These are phyloP conservation scores for Tagetes patula DNA, from an alignment of 129 eudicot species.

Conservation along the genomic window DNA sequence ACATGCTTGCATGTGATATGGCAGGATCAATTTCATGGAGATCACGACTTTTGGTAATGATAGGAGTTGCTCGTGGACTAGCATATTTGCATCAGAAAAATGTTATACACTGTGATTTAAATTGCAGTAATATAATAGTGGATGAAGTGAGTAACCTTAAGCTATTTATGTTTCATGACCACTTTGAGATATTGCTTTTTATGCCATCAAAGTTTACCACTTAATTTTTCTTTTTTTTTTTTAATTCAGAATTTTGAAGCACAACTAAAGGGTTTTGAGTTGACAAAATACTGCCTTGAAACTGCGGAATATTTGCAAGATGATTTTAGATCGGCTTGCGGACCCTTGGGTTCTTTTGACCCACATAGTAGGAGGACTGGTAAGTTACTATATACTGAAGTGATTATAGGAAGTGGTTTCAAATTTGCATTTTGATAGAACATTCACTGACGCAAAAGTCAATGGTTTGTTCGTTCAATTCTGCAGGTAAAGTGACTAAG, in stretches of 20 bases:
- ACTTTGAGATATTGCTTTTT: neutral
- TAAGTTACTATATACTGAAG: too few species aligned
- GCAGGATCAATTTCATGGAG: slow-evolving; percentile 23
- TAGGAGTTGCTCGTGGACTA: slow-evolving; percentile 31
- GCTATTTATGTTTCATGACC: neutral
- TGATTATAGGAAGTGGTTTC: too few species aligned
- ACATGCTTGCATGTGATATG: neutral
- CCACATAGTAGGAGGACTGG: neutral
- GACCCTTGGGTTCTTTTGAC: neutral
- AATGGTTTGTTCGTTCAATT: neutral
- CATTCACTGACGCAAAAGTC: neutral
- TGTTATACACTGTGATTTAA: slow-evolving; percentile 15
- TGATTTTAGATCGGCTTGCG: too few species aligned
- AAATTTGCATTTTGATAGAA: neutral
- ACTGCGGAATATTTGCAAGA: neutral
- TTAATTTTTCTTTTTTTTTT: neutral
- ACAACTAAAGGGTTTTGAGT: slow-evolving; percentile 27
- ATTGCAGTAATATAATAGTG: slow-evolving; percentile 26
- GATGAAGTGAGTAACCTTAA: slow-evolving; percentile 16
- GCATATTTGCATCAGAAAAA: slow-evolving; percentile 11
- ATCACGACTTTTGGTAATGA: slow-evolving; percentile 28
- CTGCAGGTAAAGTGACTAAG: slow-evolving; percentile 15
- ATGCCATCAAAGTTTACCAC: neutral
- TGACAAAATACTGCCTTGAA: slow-evolving; percentile 3
- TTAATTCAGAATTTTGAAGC: slow-evolving; percentile 26